Base-by-base conservation (phyloP, 805 yeast species). In the Ogataea neopini region DNA sequence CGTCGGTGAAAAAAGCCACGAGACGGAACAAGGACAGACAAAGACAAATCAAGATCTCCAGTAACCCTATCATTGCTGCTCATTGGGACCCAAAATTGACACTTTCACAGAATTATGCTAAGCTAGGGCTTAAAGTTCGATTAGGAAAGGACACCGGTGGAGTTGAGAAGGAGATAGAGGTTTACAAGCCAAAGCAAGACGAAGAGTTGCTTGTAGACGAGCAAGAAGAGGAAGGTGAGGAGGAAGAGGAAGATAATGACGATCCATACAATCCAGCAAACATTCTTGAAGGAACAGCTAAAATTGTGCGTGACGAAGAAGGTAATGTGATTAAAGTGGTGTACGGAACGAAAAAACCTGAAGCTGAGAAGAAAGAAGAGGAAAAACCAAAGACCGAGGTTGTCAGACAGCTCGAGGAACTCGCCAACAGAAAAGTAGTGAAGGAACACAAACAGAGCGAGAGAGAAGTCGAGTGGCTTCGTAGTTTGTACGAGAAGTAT, bases 71-170 rank as follows among this genome's bases (percentile, higher is more conserved):
- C 52, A 86, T 94, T 52, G 95, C 89, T 4, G 87, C 81, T 28
- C 79, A 90, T 66, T 94, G 99, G 99, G 96, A 94, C 68, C 78
- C 82, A 49, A 77, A 79, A 10, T 73, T 84, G 47, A 91, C 98
- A 0, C 70, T 91, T 50, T 76, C 81, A 44, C 98, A 94, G 64
- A 94, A 94, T 66, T 92, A 94, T 69, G 83, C 84, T 58, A 80
- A 74, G 53, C 70, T 94, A 23, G 99, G 99, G 3, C 72, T 94
- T 44, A 73, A 81, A 30, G 75, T 86, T 9, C 80, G 81, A 56
- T 67, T 91, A 30, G 85, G 86, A 20, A 71, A 67, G 14, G 73
- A 81, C 1, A 81, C 96, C 1, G 98, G 97, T 50, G 97, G 97
- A 40, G 69, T 67, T n/a, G 96, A 88, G 60, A 77, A 77, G 47